phyloP scores from a whole-genome alignment of 441 rosid genomes.

The Croton laevigatus region DNA sequence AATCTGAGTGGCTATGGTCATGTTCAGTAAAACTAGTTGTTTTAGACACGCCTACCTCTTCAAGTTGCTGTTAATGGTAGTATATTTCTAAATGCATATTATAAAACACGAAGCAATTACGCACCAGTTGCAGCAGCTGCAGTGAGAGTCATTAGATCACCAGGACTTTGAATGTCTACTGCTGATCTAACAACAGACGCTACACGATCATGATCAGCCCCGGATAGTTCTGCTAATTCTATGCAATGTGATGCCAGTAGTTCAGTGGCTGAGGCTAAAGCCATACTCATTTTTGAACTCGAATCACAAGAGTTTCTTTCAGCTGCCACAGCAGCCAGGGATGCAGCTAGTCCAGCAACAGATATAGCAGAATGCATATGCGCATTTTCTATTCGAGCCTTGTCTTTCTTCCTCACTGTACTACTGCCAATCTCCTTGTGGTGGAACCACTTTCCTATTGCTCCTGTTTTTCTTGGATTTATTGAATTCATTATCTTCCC shows the following conservation, averaged over 20 bases:
- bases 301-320: constrained; percentile 38
- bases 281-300: constrained; percentile 62
- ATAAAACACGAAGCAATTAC: not conserved
- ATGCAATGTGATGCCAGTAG: constrained; percentile 87
- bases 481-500: constrained; percentile 49
- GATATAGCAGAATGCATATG: constrained; percentile 77
- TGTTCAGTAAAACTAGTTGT: too few relatives aligned
- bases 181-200: constrained; percentile 76
- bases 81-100: too few relatives aligned
- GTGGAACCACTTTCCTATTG: constrained; percentile 81
- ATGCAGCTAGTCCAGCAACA: constrained; percentile 86
- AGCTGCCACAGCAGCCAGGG: constrained; percentile 70
- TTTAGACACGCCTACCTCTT: too few relatives aligned
- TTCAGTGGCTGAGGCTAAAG: constrained; percentile 84
- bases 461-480: constrained; percentile 49
- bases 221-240: constrained; percentile 74
- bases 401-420: constrained; percentile 72
- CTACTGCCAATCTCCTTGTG: constrained; percentile 46
- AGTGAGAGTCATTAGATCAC: constrained; percentile 91
- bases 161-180: constrained; percentile 64
- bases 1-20: too few relatives aligned
- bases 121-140: constrained; percentile 92
- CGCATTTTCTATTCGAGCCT: constrained; percentile 69
- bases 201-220: constrained; percentile 75
- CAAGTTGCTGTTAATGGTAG: too few relatives aligned